Conservation (phyloP, 73 alveolate species). For the Tetrahymena malaccensis region DNA sequence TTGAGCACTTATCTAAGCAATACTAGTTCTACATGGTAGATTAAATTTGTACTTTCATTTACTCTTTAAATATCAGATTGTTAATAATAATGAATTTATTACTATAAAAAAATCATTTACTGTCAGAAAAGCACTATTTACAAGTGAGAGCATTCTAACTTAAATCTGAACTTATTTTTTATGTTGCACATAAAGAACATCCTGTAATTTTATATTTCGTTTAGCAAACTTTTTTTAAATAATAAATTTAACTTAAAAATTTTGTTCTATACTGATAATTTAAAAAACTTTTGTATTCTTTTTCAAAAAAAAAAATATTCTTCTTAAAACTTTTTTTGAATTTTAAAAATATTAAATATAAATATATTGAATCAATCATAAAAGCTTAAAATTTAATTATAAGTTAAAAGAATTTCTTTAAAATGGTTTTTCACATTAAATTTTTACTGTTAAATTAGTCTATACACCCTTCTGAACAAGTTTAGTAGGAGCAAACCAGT, state of each 20-base stretch:
- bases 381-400: no score
- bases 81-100: not conserved
- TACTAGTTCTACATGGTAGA: not conserved
- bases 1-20: not conserved
- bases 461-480: not conserved
- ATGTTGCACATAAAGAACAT: not conserved
- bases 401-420: no score
- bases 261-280: no score
- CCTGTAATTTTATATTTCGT: not conserved
- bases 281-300: not conserved
- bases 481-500: not conserved
- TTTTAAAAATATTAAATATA: no score
- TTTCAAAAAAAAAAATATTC: no score
- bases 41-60: not conserved
- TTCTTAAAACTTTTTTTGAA: no score
- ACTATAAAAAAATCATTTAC: not conserved
- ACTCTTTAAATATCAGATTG: not conserved
- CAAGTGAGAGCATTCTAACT: not conserved
- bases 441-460: not conserved
- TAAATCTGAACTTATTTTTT: not conserved
- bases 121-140: not conserved
- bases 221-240: not conserved
- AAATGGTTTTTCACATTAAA: no score
- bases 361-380: no score
- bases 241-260: not conserved